These are phyloP conservation scores for Didymella sp. DNA, from an alignment of 2,329 filamentous ascomycete species.

Conservation along the genomic window DNA sequence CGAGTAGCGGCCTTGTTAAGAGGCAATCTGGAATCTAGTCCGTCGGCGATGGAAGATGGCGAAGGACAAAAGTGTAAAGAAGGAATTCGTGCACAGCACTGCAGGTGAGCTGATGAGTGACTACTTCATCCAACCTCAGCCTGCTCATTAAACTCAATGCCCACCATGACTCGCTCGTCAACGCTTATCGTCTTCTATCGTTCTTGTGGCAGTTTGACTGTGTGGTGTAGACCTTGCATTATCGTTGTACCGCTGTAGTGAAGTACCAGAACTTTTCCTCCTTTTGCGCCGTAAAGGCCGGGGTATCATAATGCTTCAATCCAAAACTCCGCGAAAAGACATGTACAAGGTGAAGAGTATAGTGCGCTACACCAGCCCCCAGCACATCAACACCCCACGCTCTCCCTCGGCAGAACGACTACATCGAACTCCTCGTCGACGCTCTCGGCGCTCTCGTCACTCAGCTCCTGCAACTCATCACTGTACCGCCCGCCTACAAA, in stretches of 20 bases:
- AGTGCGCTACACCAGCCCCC: neutral
- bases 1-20: too few relatives aligned
- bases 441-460: slow-evolving; percentile 34
- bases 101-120: neutral
- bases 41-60: neutral
- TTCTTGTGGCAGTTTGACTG: neutral
- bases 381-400: slow-evolving; percentile 7
- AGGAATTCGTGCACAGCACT: neutral
- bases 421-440: slow-evolving; percentile 48
- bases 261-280: neutral
- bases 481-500: slow-evolving; percentile 32
- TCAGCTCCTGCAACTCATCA: slow-evolving; percentile 28
- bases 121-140: neutral
- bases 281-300: neutral
- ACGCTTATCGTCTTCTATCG: neutral
- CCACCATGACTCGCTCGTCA: neutral
- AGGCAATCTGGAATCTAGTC: neutral
- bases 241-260: neutral
- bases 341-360: neutral
- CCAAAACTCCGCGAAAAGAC: neutral
- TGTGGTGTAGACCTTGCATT: neutral
- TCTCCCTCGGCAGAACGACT: slow-evolving; percentile 30
- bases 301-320: neutral
- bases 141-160: neutral
- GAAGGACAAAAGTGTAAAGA: neutral